Conservation (phyloP, 345 rosid species). For the Eucalyptus paniculata region DNA sequence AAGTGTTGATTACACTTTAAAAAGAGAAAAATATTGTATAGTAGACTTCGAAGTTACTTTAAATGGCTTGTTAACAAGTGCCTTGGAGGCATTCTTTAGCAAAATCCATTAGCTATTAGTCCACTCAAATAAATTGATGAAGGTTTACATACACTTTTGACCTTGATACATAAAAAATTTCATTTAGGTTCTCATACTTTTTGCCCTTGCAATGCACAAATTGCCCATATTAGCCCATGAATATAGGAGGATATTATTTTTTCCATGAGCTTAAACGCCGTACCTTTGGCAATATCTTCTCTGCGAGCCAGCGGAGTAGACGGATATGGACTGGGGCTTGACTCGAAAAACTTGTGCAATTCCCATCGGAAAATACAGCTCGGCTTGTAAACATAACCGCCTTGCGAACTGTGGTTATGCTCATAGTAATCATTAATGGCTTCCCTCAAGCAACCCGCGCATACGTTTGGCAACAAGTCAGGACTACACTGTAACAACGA, state of each 20-base stretch:
- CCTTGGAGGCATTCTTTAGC: too few species aligned
- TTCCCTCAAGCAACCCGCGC: constrained; percentile 10
- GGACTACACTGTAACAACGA: constrained; percentile 45
- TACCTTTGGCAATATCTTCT: neutral
- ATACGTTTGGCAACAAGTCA: constrained; percentile 22
- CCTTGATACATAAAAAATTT: too few species aligned
- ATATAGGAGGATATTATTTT: neutral
- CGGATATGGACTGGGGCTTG: constrained; percentile 1
- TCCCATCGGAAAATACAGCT: constrained; percentile 44
- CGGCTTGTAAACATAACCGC: constrained; percentile 22
- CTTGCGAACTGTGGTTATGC: too few species aligned
- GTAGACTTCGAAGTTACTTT: too few species aligned
- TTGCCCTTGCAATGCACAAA: neutral
- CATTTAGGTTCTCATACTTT: too few species aligned
- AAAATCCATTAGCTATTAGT: too few species aligned
- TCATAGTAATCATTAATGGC: neutral
- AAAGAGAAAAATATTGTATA: too few species aligned
- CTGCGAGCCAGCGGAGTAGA: neutral
- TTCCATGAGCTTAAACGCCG: neutral
- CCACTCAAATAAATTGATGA: too few species aligned
- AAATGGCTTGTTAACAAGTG: too few species aligned
- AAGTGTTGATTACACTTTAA: too few species aligned
- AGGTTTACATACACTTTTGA: too few species aligned
- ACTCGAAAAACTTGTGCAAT: constrained; percentile 21
- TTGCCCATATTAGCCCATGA: neutral